phyloP scores from a whole-genome alignment of 176 grass and related monocot species.

The Eragrostis nindensis region DNA sequence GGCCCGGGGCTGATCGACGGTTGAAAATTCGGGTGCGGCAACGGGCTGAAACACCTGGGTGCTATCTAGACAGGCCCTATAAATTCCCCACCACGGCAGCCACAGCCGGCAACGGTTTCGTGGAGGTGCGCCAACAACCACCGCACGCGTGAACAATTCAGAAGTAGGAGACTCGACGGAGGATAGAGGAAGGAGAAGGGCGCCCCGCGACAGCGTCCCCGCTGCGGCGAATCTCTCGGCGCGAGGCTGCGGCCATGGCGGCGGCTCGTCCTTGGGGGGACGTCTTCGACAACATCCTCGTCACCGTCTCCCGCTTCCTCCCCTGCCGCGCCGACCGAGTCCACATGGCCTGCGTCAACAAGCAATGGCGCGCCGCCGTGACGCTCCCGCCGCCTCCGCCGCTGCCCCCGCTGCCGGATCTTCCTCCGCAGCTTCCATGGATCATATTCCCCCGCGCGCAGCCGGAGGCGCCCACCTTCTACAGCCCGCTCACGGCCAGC shows the following conservation, averaged over 20 bases:
- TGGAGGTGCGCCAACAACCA: not conserved
- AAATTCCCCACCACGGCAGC: not conserved
- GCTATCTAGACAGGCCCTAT: too few species aligned
- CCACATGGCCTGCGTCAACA: constrained; percentile 43
- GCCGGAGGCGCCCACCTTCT: constrained; percentile 34
- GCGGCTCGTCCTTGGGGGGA: not conserved
- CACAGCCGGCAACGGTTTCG: not conserved
- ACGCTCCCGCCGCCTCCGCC: constrained; percentile 12
- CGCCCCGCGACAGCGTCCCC: not conserved
- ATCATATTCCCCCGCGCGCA: constrained; percentile 47
- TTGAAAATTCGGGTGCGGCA: too few species aligned
- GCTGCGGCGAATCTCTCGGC: too few species aligned
- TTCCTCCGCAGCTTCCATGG: constrained; percentile 44
- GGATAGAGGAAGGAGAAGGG: not conserved
- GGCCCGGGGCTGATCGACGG: too few species aligned
- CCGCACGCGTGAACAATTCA: not conserved
- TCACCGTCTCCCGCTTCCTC: constrained; percentile 31
- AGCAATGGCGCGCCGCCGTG: constrained; percentile 11
- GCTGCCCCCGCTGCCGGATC: constrained; percentile 4
- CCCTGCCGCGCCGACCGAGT: constrained; percentile 32
- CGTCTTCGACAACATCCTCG: constrained; percentile 42
- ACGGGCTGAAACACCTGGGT: too few species aligned
- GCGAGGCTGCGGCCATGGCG: not conserved
- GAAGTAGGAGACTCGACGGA: not conserved
- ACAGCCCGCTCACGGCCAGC: constrained; percentile 8